phyloP scores from a whole-genome alignment of 192 early-diverging fungal genomes.

The Entomortierella chlamydospora region DNA sequence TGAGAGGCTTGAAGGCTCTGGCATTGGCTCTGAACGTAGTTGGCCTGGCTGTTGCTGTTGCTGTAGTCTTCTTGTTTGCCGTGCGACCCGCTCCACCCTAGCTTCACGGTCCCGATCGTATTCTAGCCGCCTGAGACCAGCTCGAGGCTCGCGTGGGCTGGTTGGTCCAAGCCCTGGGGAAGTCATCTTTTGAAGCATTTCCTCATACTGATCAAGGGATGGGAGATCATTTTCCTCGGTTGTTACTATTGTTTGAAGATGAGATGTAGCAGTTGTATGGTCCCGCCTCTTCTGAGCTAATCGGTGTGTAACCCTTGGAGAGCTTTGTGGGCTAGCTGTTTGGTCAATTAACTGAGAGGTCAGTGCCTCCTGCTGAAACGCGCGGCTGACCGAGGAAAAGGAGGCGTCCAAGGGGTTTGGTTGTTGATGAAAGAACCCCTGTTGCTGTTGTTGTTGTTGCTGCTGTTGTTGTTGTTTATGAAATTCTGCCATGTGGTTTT shows the following conservation, averaged over 20 bases:
- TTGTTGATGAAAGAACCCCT: conserved; percentile 4
- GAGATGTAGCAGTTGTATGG: neutral
- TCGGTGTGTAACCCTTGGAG: conserved; percentile 10
- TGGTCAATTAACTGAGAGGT: conserved; percentile 25
- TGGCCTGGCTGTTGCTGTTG: conserved; percentile 13
- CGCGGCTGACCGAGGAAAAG: conserved; percentile 8
- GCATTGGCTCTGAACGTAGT: neutral
- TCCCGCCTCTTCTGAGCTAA: conserved; percentile 20
- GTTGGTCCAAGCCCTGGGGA: conserved; percentile 4
- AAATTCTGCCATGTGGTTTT: neutral
- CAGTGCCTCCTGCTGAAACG: conserved; percentile 4
- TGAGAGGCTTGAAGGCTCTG: neutral
- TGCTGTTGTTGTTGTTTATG: conserved; percentile 21
- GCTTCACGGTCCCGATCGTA: conserved; percentile 5
- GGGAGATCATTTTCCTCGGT: conserved; percentile 10
- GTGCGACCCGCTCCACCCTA: conserved; percentile 1
- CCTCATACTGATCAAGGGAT: conserved; percentile 44
- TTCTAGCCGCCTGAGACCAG: conserved; percentile 12
- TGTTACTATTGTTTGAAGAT: neutral
- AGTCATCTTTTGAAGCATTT: conserved; percentile 45
- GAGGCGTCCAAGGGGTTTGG: conserved; percentile 11
- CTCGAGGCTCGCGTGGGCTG: conserved; percentile 3
- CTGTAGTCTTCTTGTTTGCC: conserved; percentile 13
- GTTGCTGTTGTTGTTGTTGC: conserved; percentile 22
- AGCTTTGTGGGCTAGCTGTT: conserved; percentile 4